Percentiles rank a stretch among this genome's conserved stretches.
Evolutionary conservation across 179 eudicot species (phyloP).

Genomic region (Beta lomatogona): DNA sequence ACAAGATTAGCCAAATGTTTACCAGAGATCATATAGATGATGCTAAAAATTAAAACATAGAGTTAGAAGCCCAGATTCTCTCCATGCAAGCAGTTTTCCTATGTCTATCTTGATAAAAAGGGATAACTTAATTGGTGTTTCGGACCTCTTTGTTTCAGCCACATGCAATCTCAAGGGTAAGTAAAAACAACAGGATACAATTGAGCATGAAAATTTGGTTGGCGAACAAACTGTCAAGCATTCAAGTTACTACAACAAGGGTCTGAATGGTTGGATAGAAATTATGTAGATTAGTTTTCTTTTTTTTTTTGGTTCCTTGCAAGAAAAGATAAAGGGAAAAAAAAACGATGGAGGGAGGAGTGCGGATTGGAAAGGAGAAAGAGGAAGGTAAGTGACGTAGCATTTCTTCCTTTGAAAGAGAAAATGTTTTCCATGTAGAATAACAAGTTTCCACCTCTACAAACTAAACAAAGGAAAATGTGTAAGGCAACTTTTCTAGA

Average conservation of each 20-base stretch:
- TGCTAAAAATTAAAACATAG: neutral
- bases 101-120: neutral
- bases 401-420: no score
- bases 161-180: neutral
- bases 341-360: no score
- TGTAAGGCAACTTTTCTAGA: no score
- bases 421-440: no score
- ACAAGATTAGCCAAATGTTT: neutral
- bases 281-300: no score
- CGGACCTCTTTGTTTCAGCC: neutral
- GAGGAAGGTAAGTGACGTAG: no score
- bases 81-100: neutral
- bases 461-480: no score
- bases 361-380: no score
- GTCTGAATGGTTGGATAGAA: no score
- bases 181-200: neutral
- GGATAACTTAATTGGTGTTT: neutral
- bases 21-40: neutral
- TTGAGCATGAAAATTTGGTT: neutral
- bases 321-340: no score
- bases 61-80: neutral
- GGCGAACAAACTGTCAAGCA: constrained; percentile 6
- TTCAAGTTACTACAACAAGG: neutral
- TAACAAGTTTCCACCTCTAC: no score
- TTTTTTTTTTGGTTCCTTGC: no score